Percentiles rank a stretch among this genome's conserved stretches.
phyloP scores from a whole-genome alignment of 768 basidiomycete genomes.

The Mycena vitilis region DNA sequence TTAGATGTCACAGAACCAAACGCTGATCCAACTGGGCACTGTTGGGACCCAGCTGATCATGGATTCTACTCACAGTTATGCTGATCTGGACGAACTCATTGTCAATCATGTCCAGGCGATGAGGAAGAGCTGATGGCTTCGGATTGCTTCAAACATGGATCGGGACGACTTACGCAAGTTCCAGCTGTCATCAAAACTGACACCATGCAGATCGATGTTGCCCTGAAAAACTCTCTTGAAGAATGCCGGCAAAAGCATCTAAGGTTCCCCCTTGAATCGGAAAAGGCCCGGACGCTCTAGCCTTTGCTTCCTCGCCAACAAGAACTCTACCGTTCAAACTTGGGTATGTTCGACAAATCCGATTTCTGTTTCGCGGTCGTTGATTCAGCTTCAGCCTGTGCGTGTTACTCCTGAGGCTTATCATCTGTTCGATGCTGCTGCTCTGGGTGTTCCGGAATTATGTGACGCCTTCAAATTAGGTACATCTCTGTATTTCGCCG shows the following conservation, averaged over 20 bases:
- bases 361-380: slow-evolving; percentile 14
- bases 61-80: slow-evolving; percentile 83
- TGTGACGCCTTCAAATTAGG: slow-evolving; percentile 98
- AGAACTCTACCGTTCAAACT: slow-evolving; percentile 87
- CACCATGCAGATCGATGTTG: slow-evolving; percentile 67
- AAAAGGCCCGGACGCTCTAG: slow-evolving; percentile 93
- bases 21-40: slow-evolving; percentile 75
- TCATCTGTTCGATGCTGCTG: slow-evolving; percentile 89
- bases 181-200: slow-evolving; percentile 8
- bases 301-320: slow-evolving; percentile 93
- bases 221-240: slow-evolving; percentile 91
- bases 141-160: slow-evolving; percentile 92
- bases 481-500: slow-evolving; percentile 39
- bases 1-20: slow-evolving; percentile 87
- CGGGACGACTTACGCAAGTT: slow-evolving; percentile 84
- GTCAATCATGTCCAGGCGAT: slow-evolving; percentile 97
- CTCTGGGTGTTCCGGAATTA: slow-evolving; percentile 90
- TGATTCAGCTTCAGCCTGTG: slow-evolving; percentile 68
- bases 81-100: slow-evolving; percentile 96
- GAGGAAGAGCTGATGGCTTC: slow-evolving; percentile 93
- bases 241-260: slow-evolving; percentile 94
- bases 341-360: slow-evolving; percentile 67
- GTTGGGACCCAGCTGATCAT: slow-evolving; percentile 75
- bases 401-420: slow-evolving; percentile 91
- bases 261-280: slow-evolving; percentile 93